Evolutionary conservation across 805 yeast species (phyloP).

Genomic region (Metschnikowia reukaufii): DNA sequence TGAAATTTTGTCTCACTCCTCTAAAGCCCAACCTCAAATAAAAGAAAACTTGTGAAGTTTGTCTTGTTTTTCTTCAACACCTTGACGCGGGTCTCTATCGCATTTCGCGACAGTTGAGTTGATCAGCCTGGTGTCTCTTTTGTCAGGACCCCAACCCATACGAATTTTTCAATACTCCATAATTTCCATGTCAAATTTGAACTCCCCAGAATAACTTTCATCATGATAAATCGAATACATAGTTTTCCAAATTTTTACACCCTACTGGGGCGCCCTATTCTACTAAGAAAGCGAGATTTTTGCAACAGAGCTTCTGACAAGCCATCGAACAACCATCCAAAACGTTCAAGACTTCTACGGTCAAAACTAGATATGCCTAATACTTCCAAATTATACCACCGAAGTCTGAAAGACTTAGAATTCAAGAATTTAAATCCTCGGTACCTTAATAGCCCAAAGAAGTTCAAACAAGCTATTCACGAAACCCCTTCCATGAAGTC

Average conservation of each 20-base stretch:
- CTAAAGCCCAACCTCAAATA: no score
- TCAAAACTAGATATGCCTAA: neutral
- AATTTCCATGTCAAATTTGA: neutral
- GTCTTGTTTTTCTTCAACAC: neutral
- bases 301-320: neutral
- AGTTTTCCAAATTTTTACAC: neutral
- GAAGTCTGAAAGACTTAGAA: neutral
- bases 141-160: neutral
- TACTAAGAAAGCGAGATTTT: neutral
- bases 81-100: neutral
- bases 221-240: conserved; percentile 4
- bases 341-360: neutral
- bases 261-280: neutral
- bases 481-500: neutral
- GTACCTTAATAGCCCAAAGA: neutral
- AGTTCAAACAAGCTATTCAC: neutral
- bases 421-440: neutral
- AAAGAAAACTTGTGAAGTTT: no score
- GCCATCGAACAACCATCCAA: neutral
- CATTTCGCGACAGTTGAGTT: neutral
- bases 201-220: neutral
- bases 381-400: neutral
- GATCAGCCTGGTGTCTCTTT: neutral
- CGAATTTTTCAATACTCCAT: neutral
- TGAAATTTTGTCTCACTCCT: no score